Base-by-base conservation (phyloP, 345 rosid species). In the Cardamine chenopodiifolia region DNA sequence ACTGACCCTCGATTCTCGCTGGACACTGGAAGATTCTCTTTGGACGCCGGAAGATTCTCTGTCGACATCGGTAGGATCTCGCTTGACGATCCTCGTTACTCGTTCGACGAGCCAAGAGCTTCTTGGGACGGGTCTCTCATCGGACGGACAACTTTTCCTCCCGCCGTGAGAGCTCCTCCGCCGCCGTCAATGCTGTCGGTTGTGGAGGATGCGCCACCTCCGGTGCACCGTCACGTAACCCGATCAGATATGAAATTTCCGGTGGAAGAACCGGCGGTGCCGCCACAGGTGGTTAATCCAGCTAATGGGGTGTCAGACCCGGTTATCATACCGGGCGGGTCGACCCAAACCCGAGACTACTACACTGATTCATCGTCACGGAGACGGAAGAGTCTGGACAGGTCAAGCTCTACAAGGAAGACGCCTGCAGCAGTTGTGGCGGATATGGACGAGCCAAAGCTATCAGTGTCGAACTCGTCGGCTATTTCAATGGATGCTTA, bases 1-100 rank as follows among this genome's bases (percentile, higher is more conserved):
- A 95, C 97, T 26, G 99, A 95, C 81, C 99, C 97, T 14, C 81
- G 99, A 63, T 95, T 95, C 83, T 95, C 99, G 0, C 85, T 92
- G 6, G 97, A 87, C 59, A 76, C 86, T 10, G 86, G 82, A 2
- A 78, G 86, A 74, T 74, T 83, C 80, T 84, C 87, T 22, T 76
- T 84, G 5, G 90, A 91, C 74, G 96, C 92, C 49, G 82, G 82
- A 12, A 79, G 82, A 63, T 73, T 79, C 71, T 79, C 82, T 14
- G 78, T 79, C 10, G 82, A 79, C 1, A 74, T 85, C 78, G 81
- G 81, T 5, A 68, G 84, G 62, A 73, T 77, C 28, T 82, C 85
- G 8, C 65, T 82, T 3, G 99, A 95, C 66, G 97, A 96, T 47
- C 88, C 98, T 18, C 83, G 99, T 31, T 87, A 86, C 82, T 90